Conservation (phyloP, 2,329 filamentous ascomycete species). For the Exophiala xenobiotica region DNA sequence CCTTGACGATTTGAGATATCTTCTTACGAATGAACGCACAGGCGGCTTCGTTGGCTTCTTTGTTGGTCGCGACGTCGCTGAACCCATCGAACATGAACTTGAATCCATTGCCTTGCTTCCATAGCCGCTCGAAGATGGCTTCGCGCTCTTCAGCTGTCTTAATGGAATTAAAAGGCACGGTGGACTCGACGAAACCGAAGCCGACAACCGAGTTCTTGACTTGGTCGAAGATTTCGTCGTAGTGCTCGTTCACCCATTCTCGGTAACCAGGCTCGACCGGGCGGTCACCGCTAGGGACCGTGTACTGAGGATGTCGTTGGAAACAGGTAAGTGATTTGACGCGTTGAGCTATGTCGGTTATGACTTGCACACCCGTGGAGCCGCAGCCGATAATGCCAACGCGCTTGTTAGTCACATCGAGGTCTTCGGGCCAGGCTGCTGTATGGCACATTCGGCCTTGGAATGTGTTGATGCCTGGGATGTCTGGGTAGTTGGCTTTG, state of each 20-base stretch:
- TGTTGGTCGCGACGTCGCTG: constrained; percentile 37
- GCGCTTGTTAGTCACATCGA: constrained; percentile 27
- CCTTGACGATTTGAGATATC: constrained; percentile 50
- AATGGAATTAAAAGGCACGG: constrained; percentile 19
- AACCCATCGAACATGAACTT: constrained; percentile 41
- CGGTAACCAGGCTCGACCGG: constrained; percentile 11
- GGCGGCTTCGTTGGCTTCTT: constrained; percentile 51
- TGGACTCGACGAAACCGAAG: constrained; percentile 25
- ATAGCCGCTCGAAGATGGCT: constrained; percentile 33
- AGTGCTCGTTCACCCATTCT: constrained; percentile 34
- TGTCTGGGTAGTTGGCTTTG: constrained; percentile 40
- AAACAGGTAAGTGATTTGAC: constrained; percentile 36
- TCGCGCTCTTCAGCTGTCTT: constrained; percentile 18
- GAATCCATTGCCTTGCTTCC: constrained; percentile 39
- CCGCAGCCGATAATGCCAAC: constrained; percentile 46
- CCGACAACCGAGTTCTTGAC: constrained; percentile 31
- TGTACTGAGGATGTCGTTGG: constrained; percentile 35
- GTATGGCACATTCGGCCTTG: constrained; percentile 43
- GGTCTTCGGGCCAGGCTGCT: constrained; percentile 39
- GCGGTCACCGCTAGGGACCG: constrained; percentile 10
- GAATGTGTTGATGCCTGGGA: constrained; percentile 40
- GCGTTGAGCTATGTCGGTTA: constrained; percentile 31
- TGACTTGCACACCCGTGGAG: constrained; percentile 43
- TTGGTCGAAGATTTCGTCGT: constrained; percentile 35
- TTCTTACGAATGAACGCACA: constrained; percentile 59